Evolutionary conservation across 2,329 filamentous ascomycete genomes (phyloP), one percentile per base, ranked within the genome.

Genomic region (Fusarium xyrophilum): DNA sequence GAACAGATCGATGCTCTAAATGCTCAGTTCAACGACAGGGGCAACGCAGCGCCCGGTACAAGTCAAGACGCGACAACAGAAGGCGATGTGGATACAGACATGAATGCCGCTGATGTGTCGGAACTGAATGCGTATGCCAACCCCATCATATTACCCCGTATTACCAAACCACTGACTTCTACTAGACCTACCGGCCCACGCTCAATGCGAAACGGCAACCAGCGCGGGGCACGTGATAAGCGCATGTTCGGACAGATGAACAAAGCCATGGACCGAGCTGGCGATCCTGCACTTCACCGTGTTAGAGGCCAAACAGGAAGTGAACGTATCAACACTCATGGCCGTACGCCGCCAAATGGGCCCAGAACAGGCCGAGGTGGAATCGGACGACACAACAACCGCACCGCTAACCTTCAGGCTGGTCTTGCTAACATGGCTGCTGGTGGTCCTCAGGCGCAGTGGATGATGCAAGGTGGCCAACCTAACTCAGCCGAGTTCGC

Each of bases 101-200:
- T 96, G 92, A 87, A 85, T 50, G 86, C 91, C 17, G 77, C 83
- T 61, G 80, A 82, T 56, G 68, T 74, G 30, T 76, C 80, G 54
- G 84, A 86, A 69, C 69, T 87, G 39, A 88, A 86, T 77, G 86
- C 84, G 86, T 91, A 87, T 74, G 88, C 84, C 46, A 12, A 27
- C 60, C 53, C 52, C 19, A 6, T 17, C 43, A 19, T 30, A 19
- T 13, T 15, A 21, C 19, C 23, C 13, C 28, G 25, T 23, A 35
- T 13, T n/a, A 23, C 19, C 60, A 69, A 75, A 30, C 61, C 69
- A 76, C 82, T 86, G 79, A 87, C 81, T 59, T 40, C 42, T 36
- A 12, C 10, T 74, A 97, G 95, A 75, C 96, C 96, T 13, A 98
- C 93, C 53, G 96, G 95, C 59, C 96, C 96, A 21, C 96, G 94